phyloP scores from a whole-genome alignment of 257 asterid species.

The Paraleonurus japonicus region DNA sequence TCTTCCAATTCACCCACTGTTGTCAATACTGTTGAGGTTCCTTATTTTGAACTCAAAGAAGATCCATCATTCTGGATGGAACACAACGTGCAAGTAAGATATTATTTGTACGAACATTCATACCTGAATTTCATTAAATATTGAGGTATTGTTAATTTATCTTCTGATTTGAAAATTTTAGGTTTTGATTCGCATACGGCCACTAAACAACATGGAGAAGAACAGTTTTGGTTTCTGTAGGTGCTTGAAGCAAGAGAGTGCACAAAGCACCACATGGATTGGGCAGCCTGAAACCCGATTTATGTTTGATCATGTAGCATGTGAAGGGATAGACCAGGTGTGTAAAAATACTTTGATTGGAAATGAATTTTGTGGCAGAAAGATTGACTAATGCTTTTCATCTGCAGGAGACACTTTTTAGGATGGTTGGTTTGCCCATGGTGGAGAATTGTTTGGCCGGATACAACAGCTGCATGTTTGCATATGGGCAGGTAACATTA shows the following conservation, averaged over 20 bases:
- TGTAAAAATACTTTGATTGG: constrained; percentile 5
- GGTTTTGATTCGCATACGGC: constrained; percentile 93
- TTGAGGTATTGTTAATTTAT: not conserved
- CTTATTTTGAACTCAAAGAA: constrained; percentile 83
- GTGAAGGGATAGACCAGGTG: constrained; percentile 91
- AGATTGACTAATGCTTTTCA: constrained; percentile 19
- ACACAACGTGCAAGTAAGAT: constrained; percentile 89
- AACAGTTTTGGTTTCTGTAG: constrained; percentile 56
- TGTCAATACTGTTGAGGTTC: constrained; percentile 74
- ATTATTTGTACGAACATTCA: not conserved
- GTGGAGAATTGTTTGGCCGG: constrained; percentile 97
- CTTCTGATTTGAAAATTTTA: constrained; percentile 25
- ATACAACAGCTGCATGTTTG: constrained; percentile 97
- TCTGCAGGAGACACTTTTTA: constrained; percentile 87
- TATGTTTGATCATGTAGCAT: constrained; percentile 92
- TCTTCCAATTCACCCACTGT: constrained; percentile 43
- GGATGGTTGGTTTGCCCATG: constrained; percentile 97
- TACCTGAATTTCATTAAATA: not conserved
- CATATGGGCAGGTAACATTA: constrained; percentile 87
- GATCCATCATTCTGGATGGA: constrained; percentile 96
- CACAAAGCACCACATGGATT: constrained; percentile 82
- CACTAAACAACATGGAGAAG: constrained; percentile 77
- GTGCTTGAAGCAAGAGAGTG: constrained; percentile 92
- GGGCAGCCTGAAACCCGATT: constrained; percentile 96
- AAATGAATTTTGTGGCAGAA: constrained; percentile 12